Percentiles rank a stretch among this genome's conserved stretches.
Evolutionary conservation across 805 yeast species (phyloP).

Genomic region (Jamesozyma lodderae): DNA sequence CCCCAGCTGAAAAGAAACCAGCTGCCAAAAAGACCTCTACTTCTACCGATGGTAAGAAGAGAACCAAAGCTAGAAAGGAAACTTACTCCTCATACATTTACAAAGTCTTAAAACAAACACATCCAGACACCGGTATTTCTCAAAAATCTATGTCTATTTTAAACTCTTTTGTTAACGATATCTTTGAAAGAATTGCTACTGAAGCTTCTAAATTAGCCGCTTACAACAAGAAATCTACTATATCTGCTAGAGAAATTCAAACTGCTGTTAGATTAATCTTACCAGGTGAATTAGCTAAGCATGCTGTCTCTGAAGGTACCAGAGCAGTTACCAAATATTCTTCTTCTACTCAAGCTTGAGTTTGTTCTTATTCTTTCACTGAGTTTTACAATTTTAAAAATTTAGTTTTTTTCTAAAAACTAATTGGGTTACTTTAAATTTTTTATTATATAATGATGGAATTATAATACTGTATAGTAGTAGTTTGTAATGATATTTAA

Average conservation of each 20-base stretch:
- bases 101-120: slow-evolving; percentile 97
- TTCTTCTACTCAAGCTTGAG: slow-evolving; percentile 43
- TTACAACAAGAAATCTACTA: slow-evolving; percentile 96
- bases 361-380: not conserved
- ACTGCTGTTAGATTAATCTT: slow-evolving; percentile 96
- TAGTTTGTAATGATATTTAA: slow-evolving; percentile 6
- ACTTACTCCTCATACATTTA: slow-evolving; percentile 96
- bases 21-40: slow-evolving; percentile 93
- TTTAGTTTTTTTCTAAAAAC: not conserved
- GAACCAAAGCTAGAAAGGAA: slow-evolving; percentile 94
- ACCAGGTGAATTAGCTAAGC: slow-evolving; percentile 98
- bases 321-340: slow-evolving; percentile 97
- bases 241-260: slow-evolving; percentile 97
- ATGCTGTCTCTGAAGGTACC: slow-evolving; percentile 97
- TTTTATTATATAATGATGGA: slow-evolving; percentile 2
- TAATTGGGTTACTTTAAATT: slow-evolving; percentile 2
- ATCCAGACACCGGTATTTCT: slow-evolving; percentile 99
- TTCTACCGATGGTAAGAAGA: slow-evolving; percentile 76
- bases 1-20: slow-evolving; percentile 30
- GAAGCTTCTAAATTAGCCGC: slow-evolving; percentile 98
- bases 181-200: slow-evolving; percentile 94
- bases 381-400: not conserved
- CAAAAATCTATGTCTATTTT: slow-evolving; percentile 97
- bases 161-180: slow-evolving; percentile 97
- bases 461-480: slow-evolving; percentile 4